Evolutionary conservation across 1,139 yeast genomes (phyloP), one percentile per base, ranked within the genome.

Genomic region (Debaryomycetaceae sp.): DNA sequence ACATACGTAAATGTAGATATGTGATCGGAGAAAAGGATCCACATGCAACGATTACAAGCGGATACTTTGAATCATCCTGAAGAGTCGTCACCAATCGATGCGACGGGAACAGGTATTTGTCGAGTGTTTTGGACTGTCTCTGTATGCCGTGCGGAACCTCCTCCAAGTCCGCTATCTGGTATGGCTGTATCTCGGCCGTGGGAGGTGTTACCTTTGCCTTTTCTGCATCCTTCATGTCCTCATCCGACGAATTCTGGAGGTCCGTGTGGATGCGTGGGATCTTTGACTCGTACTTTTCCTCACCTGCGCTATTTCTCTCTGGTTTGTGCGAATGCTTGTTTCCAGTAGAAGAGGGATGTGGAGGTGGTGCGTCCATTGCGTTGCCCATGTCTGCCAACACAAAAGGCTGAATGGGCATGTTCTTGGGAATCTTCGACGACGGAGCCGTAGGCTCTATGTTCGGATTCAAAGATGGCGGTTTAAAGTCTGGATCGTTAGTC

Each of bases 21-120:
- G 99, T 93, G 44, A 93, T 83, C 34, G 99, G 99, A 1, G 96
- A 87, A 60, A 93, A 93, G 5, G 97, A 89, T 5, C 99, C 99
- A 66, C 99, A 93, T 2, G 99, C 98, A 27, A 93, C 98, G 46
- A 93, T 79, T 13, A 93, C 97, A 52, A 93, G 74, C 1, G 99
- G 99, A 52, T 84, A 78, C 65, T 91, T 91, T 49, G 84, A 72
- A 46, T 87, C 82, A 57, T 90, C 95, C 48, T 80, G 69, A 59
- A 93, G 68, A 42, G 78, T 78, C 31, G 83, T 80, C 29, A 90
- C 86, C 45, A 93, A 72, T 49, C 98, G 72, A 65, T 93, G 97
- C 1, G 85, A 78, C 1, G 99, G 98, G 64, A 93, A 93, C 45
- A 70, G 66, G 66, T 93, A 93, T 40, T 80, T 76, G 7, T 76